Conservation (phyloP, 2,329 filamentous ascomycete genomes). For the Xylariaceae sp. region DNA sequence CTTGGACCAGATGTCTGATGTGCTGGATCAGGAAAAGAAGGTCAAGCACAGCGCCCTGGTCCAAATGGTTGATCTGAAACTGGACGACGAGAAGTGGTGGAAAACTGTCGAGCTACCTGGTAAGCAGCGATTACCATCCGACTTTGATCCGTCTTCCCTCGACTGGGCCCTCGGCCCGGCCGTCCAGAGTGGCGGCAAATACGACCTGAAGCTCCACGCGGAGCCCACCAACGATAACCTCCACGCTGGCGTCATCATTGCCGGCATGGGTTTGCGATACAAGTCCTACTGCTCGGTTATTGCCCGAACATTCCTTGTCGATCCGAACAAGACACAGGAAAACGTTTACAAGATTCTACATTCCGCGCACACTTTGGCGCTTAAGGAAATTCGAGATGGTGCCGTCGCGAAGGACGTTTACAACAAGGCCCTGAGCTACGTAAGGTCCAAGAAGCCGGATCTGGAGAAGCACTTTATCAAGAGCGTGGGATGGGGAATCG, state of each 20-base stretch:
- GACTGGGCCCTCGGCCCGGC: conserved; percentile 92
- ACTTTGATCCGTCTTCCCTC: conserved; percentile 82
- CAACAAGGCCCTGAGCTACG: conserved; percentile 71
- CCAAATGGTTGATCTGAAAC: conserved; percentile 83
- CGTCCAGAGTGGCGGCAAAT: conserved; percentile 92
- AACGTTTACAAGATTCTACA: conserved; percentile 86
- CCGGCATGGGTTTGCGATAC: conserved; percentile 86
- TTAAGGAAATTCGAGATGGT: conserved; percentile 87
- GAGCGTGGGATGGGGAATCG: conserved; percentile 86
- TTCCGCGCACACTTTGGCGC: conserved; percentile 77
- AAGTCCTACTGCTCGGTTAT: conserved; percentile 93
- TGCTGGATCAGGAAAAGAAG: conserved; percentile 94
- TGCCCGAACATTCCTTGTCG: conserved; percentile 89
- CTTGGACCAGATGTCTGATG: conserved; percentile 94
- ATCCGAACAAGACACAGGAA: conserved; percentile 94
- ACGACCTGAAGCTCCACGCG: conserved; percentile 76
- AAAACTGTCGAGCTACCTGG: conserved; percentile 66
- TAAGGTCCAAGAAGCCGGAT: conserved; percentile 89
- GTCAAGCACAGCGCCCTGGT: conserved; percentile 83
- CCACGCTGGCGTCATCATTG: conserved; percentile 89
- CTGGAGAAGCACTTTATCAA: conserved; percentile 93
- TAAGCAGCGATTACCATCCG: conserved; percentile 71
- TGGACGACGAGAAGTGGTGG: conserved; percentile 93
- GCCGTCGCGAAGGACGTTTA: conserved; percentile 85
- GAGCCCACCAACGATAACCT: conserved; percentile 77